Evolutionary conservation across 2,329 filamentous ascomycete species (phyloP), one percentile per base, ranked within the genome.

Genomic region (Pseudogymnoascus sp.): DNA sequence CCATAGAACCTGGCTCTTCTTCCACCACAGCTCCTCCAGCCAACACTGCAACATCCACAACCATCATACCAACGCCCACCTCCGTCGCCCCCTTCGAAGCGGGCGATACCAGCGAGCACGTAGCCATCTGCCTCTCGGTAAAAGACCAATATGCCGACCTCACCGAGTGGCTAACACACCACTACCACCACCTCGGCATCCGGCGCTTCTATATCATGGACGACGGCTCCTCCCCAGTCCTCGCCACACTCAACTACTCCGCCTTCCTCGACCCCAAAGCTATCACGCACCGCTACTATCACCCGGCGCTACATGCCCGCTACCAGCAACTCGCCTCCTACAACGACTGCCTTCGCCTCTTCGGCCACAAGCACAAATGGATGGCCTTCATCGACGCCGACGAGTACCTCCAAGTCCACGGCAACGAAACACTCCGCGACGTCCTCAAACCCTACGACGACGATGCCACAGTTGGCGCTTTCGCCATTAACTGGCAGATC

Each of bases 381-480:
- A 70, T 73, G 15, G 72, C 67, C 7, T 73, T 71, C 61, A 64
- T 74, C 31, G 72, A 73, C 64, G 65, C 64, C 18, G 71, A 74
- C 60, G 72, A 71, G 58, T 71, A 68, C 42, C 63, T 69, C 5
- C 61, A 68, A 15, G 65, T 66, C 40, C 40, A 65, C 12, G 61
- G 61, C 1, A 59, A 64, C 2, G 66, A 72, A 55, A 72, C 67
- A 0, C 59, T 73, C 2, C 62, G 64, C 10, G 65, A 68, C 3
- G 61, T 74, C 9, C 64, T 74, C 27, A 64, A 64, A 36, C 63
- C 39, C 4, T 68, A 71, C 21, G 68, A 72, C 58, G 59, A 65
- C 2, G 61, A 69, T 36, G 62, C 66, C 9, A 64, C 61, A 5
- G 67, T 72, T 21, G 72, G 72, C 15, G 71, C 71, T 5, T 61